Percentiles rank a stretch among this genome's conserved stretches.
These are phyloP conservation scores for Vicia villosa DNA, from an alignment of 306 rosid genomes.

Conservation along the genomic window DNA sequence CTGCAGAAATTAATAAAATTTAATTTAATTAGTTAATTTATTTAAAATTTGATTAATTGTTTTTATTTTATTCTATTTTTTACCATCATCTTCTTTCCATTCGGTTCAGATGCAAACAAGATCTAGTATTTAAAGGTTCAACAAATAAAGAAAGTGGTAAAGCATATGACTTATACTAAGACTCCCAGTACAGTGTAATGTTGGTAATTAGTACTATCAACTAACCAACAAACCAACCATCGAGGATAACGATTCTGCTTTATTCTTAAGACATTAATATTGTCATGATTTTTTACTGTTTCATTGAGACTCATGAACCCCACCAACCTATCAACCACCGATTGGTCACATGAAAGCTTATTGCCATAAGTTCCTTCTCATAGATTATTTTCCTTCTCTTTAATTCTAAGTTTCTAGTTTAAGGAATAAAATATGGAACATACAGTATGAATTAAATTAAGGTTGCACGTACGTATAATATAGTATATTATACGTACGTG, in stretches of 20 bases:
- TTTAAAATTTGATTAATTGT: no score
- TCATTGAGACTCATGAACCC: constrained; percentile 12
- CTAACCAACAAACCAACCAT: constrained; percentile 23
- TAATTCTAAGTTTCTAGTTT: constrained; percentile 27
- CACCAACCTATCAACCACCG: constrained; percentile 35
- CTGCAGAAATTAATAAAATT: no score
- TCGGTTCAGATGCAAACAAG: no score
- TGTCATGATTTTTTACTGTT: constrained; percentile 16
- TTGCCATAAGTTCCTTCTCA: neutral
- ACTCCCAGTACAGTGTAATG: neutral
- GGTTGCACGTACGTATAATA: constrained; percentile 20
- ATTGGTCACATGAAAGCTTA: constrained; percentile 30
- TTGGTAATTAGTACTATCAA: neutral
- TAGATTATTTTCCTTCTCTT: constrained; percentile 28
- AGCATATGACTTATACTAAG: no score
- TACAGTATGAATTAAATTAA: neutral
- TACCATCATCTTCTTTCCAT: no score
- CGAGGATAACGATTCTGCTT: constrained; percentile 9
- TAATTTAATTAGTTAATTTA: no score
- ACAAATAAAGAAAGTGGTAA: no score
- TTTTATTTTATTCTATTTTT: no score
- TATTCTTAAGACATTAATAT: constrained; percentile 20
- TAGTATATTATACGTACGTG: constrained; percentile 5
- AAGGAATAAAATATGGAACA: constrained; percentile 22
- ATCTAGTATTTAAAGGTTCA: no score